Evolutionary conservation across 1,284 basidiomycete species (phyloP), one percentile per base, ranked within the genome.

Genomic region (Trichosporon coremiiforme): DNA sequence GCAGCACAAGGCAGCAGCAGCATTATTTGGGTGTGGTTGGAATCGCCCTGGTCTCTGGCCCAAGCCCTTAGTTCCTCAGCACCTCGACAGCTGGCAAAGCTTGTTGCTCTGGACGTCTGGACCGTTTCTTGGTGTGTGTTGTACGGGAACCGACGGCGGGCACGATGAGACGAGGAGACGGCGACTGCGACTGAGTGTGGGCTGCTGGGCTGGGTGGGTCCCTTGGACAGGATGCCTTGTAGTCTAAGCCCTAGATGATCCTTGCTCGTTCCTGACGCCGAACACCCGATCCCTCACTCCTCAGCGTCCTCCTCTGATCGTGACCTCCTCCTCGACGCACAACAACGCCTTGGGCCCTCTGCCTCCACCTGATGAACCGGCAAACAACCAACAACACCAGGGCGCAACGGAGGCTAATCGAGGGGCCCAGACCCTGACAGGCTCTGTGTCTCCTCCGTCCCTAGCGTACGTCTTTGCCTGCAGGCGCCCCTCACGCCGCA

Each of bases 351-450:
- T 25, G 25, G 25, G 25, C 25, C 25, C 25, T 3, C 25, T 25
- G 25, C 25, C 25, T 25, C 25, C 25, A 25, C 25, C 25, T 25
- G 25, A 25, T 3, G 25, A 25, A 25, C 25, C 25, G 25, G 25
- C 25, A 25, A 25, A 25, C 25, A 25, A 25, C 25, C 25, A 25
- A 25, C 25, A 25, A 17, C 4, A 17, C n/a, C 17, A 22, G n/a
- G 13, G 20, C 20, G 10, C 8, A 20, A 17, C 50, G 50, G 50
- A 53, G 20, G 50, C 50, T 53, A 53, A 53, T 53, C 50, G 20
- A 25, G 50, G 50, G 41, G 50, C 9, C 50, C 12, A 13, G 50
- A 53, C 50, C 50, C 50, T 53, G 50, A 53, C 50, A 53, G 50
- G 50, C 50, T 53, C 50, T 53, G 15, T 25, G 25, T 25, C 25